Evolutionary conservation across 352 stramenopile genomes (phyloP), one percentile per base, ranked within the genome.

Genomic region (Ochromonadaceae sp.): DNA sequence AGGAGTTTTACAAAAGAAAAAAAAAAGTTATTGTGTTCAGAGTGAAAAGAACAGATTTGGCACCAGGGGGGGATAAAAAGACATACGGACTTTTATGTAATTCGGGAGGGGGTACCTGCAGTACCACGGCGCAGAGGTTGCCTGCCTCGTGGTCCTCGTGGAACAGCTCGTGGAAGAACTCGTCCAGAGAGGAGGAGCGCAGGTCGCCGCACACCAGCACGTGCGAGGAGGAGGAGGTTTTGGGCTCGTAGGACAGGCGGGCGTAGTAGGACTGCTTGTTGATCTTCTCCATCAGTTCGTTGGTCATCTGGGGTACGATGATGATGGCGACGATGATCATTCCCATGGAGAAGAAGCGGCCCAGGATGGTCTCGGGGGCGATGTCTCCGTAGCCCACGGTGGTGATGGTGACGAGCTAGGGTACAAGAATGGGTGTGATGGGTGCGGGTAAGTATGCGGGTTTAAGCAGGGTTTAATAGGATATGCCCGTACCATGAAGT

Each of bases 261-360:
- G 9, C 4, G 30, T 47, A 55, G 4, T 48, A n/a, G 22, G 52
- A 60, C 20, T 47, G 34, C 9, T 14, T 5, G 31, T 60, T 60
- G 35, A 60, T 60, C 35, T 60, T 60, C 22, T 60, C 52, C 7
- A 60, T 60, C 20, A 60, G 52, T 47, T 60, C 52, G 31, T 60
- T 60, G 2, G 52, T 60, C 5, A 48, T 5, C 22, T 60, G 12
- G 20, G 52, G 52, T 9, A 60, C 52, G 36, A 28, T 48, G 9
- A 60, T 53, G 31, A 60, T 46, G 49, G 49, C 49, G 22, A 59
- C 26, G 5, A 7, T 22, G 22, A 59, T 59, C 12, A 59, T 59
- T 49, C 49, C 12, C 49, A 59, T 59, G 7, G 49, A 30, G 25
- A 35, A 30, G 25, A 59, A 59, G 12, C 49, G 49, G 9, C 49